phyloP scores from a whole-genome alignment of 169 alveolate genomes.

The Plasmodium yoelii region DNA sequence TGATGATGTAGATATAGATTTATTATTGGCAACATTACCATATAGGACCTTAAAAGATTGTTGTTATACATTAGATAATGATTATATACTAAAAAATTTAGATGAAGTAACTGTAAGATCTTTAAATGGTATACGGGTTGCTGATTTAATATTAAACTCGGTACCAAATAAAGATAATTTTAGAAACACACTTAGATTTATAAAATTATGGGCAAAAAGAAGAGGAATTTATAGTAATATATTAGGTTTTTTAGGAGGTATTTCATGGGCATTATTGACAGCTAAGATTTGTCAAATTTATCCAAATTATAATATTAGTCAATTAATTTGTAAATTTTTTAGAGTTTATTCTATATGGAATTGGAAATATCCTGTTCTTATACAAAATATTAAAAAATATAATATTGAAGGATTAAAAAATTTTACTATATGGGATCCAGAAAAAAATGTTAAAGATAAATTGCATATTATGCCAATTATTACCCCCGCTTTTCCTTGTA shows the following conservation, averaged over 20 bases:
- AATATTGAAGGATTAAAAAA: constrained; percentile 90
- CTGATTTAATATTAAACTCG: constrained; percentile 92
- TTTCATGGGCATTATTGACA: constrained; percentile 98
- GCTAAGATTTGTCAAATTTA: constrained; percentile 97
- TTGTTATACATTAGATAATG: constrained; percentile 88
- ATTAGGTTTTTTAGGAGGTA: constrained; percentile 98
- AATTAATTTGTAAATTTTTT: constrained; percentile 95
- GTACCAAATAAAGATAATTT: constrained; percentile 95
- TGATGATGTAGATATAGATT: constrained; percentile 96
- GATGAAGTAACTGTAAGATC: constrained; percentile 92
- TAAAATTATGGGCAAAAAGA: constrained; percentile 98
- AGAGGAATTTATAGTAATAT: constrained; percentile 99
- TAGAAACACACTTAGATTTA: constrained; percentile 94
- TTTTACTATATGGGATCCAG: constrained; percentile 95
- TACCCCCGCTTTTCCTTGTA: constrained; percentile 98
- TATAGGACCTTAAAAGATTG: constrained; percentile 87
- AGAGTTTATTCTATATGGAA: constrained; percentile 91
- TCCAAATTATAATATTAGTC: constrained; percentile 95
- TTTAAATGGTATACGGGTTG: constrained; percentile 96
- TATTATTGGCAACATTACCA: constrained; percentile 95
- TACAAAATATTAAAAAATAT: constrained; percentile 91
- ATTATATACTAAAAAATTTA: constrained; percentile 84
- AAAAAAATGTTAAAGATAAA: constrained; percentile 89
- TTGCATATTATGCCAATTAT: constrained; percentile 96
- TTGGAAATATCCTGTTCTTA: constrained; percentile 92